Conservation (phyloP, 1,284 basidiomycete species). For the Baeospora myosura region DNA sequence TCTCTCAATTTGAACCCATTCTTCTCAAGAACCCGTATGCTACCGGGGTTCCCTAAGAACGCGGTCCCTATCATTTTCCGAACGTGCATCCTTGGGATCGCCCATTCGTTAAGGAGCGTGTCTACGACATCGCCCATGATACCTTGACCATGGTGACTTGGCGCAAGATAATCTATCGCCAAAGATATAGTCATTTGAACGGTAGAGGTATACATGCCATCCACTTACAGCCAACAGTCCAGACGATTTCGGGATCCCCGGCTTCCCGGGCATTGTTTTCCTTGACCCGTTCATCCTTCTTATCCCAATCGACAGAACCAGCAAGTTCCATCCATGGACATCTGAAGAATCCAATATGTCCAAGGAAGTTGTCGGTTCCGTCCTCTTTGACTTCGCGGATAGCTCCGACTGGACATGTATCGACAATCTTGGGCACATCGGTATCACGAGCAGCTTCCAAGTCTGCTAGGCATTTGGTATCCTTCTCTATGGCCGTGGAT, state of each 20-base stretch:
- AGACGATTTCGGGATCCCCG: slow-evolving; percentile 44
- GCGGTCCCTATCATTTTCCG: slow-evolving; percentile 36
- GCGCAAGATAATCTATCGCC: slow-evolving; percentile 50
- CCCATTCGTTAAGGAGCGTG: slow-evolving; percentile 48
- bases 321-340: slow-evolving; percentile 27
- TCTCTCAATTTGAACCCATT: slow-evolving; percentile 45
- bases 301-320: slow-evolving; percentile 21
- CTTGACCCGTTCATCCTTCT: slow-evolving; percentile 21
- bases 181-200: background rate
- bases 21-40: slow-evolving; percentile 56
- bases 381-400: slow-evolving; percentile 42
- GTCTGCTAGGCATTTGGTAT: too few relatives aligned
- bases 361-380: slow-evolving; percentile 40
- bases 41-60: slow-evolving; percentile 46
- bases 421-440: slow-evolving; percentile 22
- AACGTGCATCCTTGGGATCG: slow-evolving; percentile 49
- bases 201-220: background rate
- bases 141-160: slow-evolving; percentile 53
- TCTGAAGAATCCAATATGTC: slow-evolving; percentile 33
- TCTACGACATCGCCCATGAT: slow-evolving; percentile 59
- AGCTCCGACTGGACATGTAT: slow-evolving; percentile 33
- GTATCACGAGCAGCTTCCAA: slow-evolving; percentile 23
- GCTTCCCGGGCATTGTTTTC: slow-evolving; percentile 29
- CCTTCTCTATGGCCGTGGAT: too few relatives aligned
- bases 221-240: slow-evolving; percentile 44